Evolutionary conservation across 2,329 filamentous ascomycete species (phyloP), one percentile per base, ranked within the genome.

Genomic region (Pseudocercospora eumusae): DNA sequence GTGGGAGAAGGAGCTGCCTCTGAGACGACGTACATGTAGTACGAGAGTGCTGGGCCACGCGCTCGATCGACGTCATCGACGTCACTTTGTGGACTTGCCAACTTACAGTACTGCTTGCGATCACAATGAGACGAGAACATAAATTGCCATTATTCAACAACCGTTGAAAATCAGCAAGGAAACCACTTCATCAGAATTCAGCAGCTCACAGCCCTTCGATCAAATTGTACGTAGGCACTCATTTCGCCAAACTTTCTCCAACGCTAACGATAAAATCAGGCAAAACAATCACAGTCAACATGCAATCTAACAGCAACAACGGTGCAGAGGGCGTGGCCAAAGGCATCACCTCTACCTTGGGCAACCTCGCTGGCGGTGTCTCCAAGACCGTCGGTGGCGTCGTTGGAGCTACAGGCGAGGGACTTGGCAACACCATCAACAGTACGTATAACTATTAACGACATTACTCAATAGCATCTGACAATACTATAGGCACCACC

Each of bases 351-450:
- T 74, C 71, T 9, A 72, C 72, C 7, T 33, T 73, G 25, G 83
- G 83, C 55, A 85, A 85, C 70, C 80, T 80, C 0, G 79, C 80
- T 44, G 82, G 82, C n/a, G 83, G 83, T 36, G 73, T 84, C 18
- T 78, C 81, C 6, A 80, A 81, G 62, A 84, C 82, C 2, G 76
- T 81, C 2, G 83, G 83, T 13, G 81, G 82, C 28, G 77, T 85
- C 1, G 80, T 84, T 13, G 83, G 79, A 49, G 76, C 78, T 13
- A 69, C 78, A 11, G 79, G 79, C 44, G 71, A 77, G 33, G 79
- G 79, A 18, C 66, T 80, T 23, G 79, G 79, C 40, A 77, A 80
- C 66, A 80, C 78, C 13, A 68, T 81, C 52, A 79, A 81, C 66
- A 77, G 74, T 66, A 53, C 61, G 55, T 56, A 25, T 10, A 18